phyloP scores from a whole-genome alignment of 495 filamentous ascomycete species.

The Daldinia childiae region DNA sequence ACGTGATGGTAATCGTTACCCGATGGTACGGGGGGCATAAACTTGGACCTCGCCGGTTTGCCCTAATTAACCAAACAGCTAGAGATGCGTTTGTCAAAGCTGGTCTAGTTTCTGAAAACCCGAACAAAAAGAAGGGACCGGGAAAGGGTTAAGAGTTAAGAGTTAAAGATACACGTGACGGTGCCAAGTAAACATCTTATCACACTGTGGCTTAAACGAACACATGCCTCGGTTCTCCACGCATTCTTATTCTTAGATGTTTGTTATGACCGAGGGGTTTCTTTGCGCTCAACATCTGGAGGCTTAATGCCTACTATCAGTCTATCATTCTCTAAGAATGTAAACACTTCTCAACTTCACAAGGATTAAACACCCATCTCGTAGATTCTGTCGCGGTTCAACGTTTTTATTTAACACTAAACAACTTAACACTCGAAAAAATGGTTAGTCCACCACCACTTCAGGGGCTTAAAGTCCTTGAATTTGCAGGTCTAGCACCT shows the following conservation, averaged over 20 bases:
- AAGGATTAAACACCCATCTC: not conserved
- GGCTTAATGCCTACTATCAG: not conserved
- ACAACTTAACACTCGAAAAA: not conserved
- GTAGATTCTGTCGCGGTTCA: not conserved
- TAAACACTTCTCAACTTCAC: not conserved
- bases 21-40: constrained; percentile 94
- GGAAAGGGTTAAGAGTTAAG: constrained; percentile 41
- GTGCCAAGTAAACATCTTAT: constrained; percentile 12
- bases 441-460: constrained; percentile 71
- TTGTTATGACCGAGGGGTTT: not conserved
- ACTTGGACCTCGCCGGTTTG: constrained; percentile 87
- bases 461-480: constrained; percentile 79
- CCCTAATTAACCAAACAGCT: constrained; percentile 85
- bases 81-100: constrained; percentile 85
- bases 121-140: constrained; percentile 66
- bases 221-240: constrained; percentile 34
- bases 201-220: constrained; percentile 19
- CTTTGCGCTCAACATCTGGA: not conserved
- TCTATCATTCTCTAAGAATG: not conserved
- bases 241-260: not conserved
- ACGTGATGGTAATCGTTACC: constrained; percentile 91
- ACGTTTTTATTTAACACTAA: not conserved
- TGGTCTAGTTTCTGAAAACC: constrained; percentile 68
- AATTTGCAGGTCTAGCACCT: constrained; percentile 89
- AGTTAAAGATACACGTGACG: constrained; percentile 13